phyloP scores from a whole-genome alignment of 768 basidiomycete genomes.

The Leccinum disarticulatum region DNA sequence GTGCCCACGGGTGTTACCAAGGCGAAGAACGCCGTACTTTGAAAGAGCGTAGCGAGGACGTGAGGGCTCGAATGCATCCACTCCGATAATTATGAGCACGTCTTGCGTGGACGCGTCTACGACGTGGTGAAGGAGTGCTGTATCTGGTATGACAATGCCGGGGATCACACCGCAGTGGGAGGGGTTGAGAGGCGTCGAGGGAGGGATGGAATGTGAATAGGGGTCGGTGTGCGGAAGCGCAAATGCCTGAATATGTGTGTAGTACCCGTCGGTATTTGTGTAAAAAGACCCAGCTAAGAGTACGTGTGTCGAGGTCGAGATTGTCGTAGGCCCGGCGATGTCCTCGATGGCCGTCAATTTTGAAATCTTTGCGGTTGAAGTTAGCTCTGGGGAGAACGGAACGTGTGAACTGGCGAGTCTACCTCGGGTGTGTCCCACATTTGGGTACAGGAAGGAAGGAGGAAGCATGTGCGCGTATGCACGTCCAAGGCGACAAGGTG shows the following conservation, averaged over 20 bases:
- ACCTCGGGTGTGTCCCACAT: constrained; percentile 4
- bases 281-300: constrained; percentile 10
- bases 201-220: neutral
- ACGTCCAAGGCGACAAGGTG: constrained; percentile 18
- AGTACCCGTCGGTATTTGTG: neutral
- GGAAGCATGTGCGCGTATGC: constrained; percentile 7
- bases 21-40: constrained; percentile 12
- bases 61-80: neutral
- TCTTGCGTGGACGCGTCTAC: constrained; percentile 11
- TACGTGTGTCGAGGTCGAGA: constrained; percentile 25
- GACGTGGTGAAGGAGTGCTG: constrained; percentile 14
- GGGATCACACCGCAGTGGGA: constrained; percentile 15
- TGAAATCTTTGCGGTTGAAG: neutral
- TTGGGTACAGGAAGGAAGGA: neutral
- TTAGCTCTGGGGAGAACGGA: neutral
- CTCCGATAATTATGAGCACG: constrained; percentile 9
- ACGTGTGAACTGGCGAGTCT: neutral
- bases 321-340: neutral
- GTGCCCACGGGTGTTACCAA: neutral
- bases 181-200: neutral
- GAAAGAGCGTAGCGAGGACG: neutral
- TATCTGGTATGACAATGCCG: neutral
- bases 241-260: constrained; percentile 15
- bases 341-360: neutral
- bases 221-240: constrained; percentile 4